Percentiles rank a stretch among this genome's conserved stretches.
These are phyloP conservation scores for Fusarium foetens DNA, from an alignment of 2,329 filamentous ascomycete genomes.

Conservation along the genomic window DNA sequence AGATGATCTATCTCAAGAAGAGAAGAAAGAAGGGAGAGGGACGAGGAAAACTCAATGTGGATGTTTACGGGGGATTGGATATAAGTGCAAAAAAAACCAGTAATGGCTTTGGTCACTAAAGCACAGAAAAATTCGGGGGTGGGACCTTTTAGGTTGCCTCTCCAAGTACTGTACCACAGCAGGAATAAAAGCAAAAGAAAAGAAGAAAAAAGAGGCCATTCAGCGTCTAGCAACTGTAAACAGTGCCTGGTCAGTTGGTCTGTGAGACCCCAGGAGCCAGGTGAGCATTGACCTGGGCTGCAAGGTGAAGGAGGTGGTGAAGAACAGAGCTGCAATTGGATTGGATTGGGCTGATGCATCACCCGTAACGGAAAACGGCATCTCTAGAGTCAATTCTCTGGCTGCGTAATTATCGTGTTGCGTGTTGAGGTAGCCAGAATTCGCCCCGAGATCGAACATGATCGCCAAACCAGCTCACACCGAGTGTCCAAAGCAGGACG, in stretches of 20 bases:
- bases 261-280: conserved; percentile 31
- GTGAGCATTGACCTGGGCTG: conserved; percentile 28
- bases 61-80: conserved; percentile 38
- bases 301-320: conserved; percentile 13
- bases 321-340: conserved; percentile 36
- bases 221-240: conserved; percentile 9
- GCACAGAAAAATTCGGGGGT: conserved; percentile 32
- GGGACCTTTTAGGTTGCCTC: conserved; percentile 14
- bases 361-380: conserved; percentile 27
- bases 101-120: conserved; percentile 3
- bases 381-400: conserved; percentile 12
- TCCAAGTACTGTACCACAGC: conserved; percentile 13
- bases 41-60: conserved; percentile 15
- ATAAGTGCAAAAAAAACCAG: conserved; percentile 39
- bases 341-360: conserved; percentile 34
- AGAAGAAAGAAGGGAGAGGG: conserved; percentile 12
- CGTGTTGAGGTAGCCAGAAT: conserved; percentile 6
- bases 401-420: background rate
- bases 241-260: conserved; percentile 32
- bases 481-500: background rate
- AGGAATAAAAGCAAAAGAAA: background rate
- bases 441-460: background rate
- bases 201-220: conserved; percentile 20
- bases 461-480: conserved; percentile 11
- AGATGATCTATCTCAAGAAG: conserved; percentile 3